phyloP scores from a whole-genome alignment of 805 yeast species.

The Candida broadrunensis region DNA sequence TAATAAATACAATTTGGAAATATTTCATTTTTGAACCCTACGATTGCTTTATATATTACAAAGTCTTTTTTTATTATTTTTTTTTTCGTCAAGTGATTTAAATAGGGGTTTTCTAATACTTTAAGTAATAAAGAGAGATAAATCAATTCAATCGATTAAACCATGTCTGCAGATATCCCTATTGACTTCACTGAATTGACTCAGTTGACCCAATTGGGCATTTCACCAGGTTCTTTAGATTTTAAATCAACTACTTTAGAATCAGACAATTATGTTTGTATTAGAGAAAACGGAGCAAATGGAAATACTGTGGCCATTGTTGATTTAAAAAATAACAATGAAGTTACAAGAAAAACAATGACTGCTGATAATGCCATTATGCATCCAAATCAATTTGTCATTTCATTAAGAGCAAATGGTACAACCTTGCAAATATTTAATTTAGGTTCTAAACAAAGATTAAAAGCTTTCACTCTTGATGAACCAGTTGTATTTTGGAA shows the following conservation, averaged over 20 bases:
- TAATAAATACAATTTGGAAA: background rate
- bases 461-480: conserved; percentile 79
- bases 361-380: conserved; percentile 96
- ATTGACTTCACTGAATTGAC: conserved; percentile 95
- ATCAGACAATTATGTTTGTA: conserved; percentile 85
- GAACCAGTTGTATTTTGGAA: conserved; percentile 95
- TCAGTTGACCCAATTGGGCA: conserved; percentile 82
- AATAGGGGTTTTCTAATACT: background rate
- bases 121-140: background rate
- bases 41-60: background rate
- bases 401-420: conserved; percentile 93
- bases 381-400: conserved; percentile 88
- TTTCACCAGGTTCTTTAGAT: conserved; percentile 79
- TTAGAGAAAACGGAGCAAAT: conserved; percentile 57
- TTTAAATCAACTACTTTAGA: conserved; percentile 93
- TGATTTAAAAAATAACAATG: conserved; percentile 75
- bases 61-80: background rate
- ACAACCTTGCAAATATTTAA: conserved; percentile 94
- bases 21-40: background rate
- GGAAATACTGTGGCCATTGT: conserved; percentile 93
- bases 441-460: conserved; percentile 79
- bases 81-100: background rate
- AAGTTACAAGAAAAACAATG: conserved; percentile 87
- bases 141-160: background rate
- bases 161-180: conserved; percentile 66